Percentiles rank a stretch among this genome's conserved stretches.
Evolutionary conservation across 2,329 filamentous ascomycete genomes (phyloP).

Genomic region (Aspergillus pseudoviridinutans): DNA sequence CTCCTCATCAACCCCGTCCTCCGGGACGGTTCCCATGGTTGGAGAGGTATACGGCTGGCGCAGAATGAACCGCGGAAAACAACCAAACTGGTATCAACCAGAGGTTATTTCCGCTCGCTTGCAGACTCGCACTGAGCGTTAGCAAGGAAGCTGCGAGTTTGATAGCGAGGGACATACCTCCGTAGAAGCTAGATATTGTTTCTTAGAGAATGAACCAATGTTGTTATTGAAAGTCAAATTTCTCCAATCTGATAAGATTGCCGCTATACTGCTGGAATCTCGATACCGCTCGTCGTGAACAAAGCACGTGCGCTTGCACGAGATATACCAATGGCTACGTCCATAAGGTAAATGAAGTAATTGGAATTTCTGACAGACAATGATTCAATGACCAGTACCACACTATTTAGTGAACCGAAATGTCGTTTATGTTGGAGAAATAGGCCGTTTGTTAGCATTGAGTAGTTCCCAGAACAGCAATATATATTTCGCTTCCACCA

Average conservation of each 20-base stretch:
- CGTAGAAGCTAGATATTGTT: neutral
- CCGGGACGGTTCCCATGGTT: conserved; percentile 50
- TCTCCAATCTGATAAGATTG: neutral
- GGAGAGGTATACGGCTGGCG: conserved; percentile 94
- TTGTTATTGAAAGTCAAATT: neutral
- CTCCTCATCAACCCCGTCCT: conserved; percentile 61
- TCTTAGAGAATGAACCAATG: neutral
- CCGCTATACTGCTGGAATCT: neutral
- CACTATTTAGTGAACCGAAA: neutral
- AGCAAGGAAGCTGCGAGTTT: conserved; percentile 37
- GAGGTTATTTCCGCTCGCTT: conserved; percentile 30
- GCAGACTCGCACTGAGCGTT: conserved; percentile 38
- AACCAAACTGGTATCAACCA: conserved; percentile 16
- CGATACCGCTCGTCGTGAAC: neutral
- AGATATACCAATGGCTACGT: neutral
- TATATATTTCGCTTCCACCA: neutral
- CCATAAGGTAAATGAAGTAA: neutral
- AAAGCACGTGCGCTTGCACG: neutral
- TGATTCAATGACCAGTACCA: neutral
- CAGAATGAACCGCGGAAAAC: conserved; percentile 58
- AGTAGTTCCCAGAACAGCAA: neutral
- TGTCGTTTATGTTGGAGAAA: neutral
- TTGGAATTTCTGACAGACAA: neutral
- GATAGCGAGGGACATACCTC: conserved; percentile 37
- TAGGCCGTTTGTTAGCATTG: too few relatives aligned